Evolutionary conservation across 768 basidiomycete species (phyloP).

Genomic region (Leucosporidium yakuticum): DNA sequence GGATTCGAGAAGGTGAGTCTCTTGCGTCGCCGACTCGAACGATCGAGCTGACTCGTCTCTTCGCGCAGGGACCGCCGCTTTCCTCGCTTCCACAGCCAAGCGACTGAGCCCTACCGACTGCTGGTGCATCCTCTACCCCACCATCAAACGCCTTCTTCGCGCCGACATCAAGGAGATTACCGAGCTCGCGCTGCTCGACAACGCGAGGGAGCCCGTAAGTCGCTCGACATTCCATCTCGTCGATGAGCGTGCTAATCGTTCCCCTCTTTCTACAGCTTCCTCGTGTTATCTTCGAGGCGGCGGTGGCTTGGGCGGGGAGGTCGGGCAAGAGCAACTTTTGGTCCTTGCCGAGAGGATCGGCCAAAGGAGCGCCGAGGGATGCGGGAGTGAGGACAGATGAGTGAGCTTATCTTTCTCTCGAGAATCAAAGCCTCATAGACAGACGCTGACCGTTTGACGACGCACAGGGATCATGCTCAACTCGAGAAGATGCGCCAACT

Average conservation of each 20-base stretch:
- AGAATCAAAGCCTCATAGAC: background rate
- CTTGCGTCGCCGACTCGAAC: background rate
- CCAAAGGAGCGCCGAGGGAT: conserved; percentile 29
- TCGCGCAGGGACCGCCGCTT: conserved; percentile 67
- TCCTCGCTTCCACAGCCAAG: conserved; percentile 77
- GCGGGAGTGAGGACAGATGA: conserved; percentile 52
- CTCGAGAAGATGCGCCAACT: conserved; percentile 73
- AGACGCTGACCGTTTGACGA: background rate
- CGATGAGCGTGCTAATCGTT: background rate
- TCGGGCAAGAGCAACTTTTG: conserved; percentile 67
- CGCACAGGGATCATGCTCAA: conserved; percentile 65
- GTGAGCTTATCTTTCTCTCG: conserved; percentile 47
- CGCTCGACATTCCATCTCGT: background rate
- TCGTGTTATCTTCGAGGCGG: conserved; percentile 74
- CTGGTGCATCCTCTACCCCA: conserved; percentile 96
- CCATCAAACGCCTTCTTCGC: conserved; percentile 73
- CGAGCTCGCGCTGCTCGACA: conserved; percentile 65
- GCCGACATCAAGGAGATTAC: conserved; percentile 72
- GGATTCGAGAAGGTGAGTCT: conserved; percentile 76
- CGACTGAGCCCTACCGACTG: conserved; percentile 80
- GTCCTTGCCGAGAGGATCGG: conserved; percentile 9
- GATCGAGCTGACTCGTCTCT: no score
- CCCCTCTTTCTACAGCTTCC: conserved; percentile 46
- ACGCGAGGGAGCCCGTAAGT: conserved; percentile 72
- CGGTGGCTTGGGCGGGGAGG: conserved; percentile 81